phyloP scores from a whole-genome alignment of 2,329 filamentous ascomycete genomes.

The Penicillium sp. region DNA sequence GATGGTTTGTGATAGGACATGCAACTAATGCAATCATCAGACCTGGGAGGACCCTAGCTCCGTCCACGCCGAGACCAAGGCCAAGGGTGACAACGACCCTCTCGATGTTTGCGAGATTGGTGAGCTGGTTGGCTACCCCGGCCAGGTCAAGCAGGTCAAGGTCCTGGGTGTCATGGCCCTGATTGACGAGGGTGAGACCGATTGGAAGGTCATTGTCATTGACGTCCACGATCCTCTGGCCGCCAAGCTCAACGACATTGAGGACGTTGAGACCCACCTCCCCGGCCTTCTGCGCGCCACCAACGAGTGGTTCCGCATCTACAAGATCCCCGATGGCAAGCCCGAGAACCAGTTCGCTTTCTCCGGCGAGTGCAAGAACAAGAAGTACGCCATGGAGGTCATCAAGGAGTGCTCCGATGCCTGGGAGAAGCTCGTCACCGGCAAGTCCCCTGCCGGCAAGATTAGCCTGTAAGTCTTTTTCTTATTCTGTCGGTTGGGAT shows the following conservation, averaged over 20 bases:
- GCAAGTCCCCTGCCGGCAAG: conserved; percentile 72
- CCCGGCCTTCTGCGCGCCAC: conserved; percentile 94
- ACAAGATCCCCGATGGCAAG: conserved; percentile 99
- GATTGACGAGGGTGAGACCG: conserved; percentile 98
- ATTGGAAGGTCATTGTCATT: conserved; percentile 99
- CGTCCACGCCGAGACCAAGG: conserved; percentile 97
- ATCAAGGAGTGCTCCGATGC: conserved; percentile 93
- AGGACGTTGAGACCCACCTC: conserved; percentile 97
- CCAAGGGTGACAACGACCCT: conserved; percentile 98
- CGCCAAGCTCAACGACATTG: conserved; percentile 93
- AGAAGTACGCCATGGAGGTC: conserved; percentile 95
- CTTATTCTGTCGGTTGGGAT: neutral
- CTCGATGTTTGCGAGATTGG: conserved; percentile 99
- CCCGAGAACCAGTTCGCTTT: conserved; percentile 99
- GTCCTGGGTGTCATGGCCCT: conserved; percentile 98
- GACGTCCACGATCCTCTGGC: conserved; percentile 97
- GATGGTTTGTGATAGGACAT: neutral
- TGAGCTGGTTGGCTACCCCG: conserved; percentile 91
- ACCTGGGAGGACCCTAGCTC: conserved; percentile 99
- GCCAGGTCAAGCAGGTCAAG: conserved; percentile 99
- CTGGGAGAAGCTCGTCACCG: conserved; percentile 92
- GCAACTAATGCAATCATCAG: conserved; percentile 43
- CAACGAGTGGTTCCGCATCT: conserved; percentile 99
- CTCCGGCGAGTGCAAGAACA: conserved; percentile 99
- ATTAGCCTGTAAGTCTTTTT: conserved; percentile 69